Percentiles rank a stretch among this genome's conserved stretches.
Conservation (phyloP, 176 grass and related monocot species). For the Hordeum marinum region DNA sequence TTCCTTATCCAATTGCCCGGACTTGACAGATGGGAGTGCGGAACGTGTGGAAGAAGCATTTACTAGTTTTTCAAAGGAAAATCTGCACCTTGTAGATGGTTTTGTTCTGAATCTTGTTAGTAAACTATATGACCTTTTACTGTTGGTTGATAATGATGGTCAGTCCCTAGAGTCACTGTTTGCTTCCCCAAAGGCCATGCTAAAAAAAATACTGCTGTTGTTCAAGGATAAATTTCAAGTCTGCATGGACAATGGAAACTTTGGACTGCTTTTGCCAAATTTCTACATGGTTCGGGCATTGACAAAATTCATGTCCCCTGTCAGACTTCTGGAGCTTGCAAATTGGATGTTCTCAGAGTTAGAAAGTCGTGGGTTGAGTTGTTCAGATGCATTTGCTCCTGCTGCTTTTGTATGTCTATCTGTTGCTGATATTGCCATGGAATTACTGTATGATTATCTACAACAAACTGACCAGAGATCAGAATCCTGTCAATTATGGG, state of each 20-base stretch:
- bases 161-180: constrained; percentile 44
- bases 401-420: constrained; percentile 57
- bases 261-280: constrained; percentile 49
- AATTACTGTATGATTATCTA: constrained; percentile 46
- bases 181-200: constrained; percentile 39
- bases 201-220: constrained; percentile 45
- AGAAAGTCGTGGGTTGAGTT: constrained; percentile 14
- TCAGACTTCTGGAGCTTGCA: constrained; percentile 69
- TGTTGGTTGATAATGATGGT: constrained; percentile 20
- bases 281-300: constrained; percentile 55
- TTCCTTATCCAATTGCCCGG: constrained; percentile 42
- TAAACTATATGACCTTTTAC: constrained; percentile 58
- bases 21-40: constrained; percentile 33
- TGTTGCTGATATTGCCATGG: constrained; percentile 59
- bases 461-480: constrained; percentile 29
- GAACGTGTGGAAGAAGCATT: constrained; percentile 39
- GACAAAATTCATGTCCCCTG: constrained; percentile 58
- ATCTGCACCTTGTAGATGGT: constrained; percentile 46
- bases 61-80: constrained; percentile 52
- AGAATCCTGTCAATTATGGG: constrained; percentile 38
- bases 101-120: constrained; percentile 59
- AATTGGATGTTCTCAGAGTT: constrained; percentile 68
- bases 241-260: constrained; percentile 43
- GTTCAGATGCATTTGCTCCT: constrained; percentile 35
- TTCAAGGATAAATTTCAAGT: constrained; percentile 73